Conservation (phyloP, 345 rosid species). For the Salix dunnii region DNA sequence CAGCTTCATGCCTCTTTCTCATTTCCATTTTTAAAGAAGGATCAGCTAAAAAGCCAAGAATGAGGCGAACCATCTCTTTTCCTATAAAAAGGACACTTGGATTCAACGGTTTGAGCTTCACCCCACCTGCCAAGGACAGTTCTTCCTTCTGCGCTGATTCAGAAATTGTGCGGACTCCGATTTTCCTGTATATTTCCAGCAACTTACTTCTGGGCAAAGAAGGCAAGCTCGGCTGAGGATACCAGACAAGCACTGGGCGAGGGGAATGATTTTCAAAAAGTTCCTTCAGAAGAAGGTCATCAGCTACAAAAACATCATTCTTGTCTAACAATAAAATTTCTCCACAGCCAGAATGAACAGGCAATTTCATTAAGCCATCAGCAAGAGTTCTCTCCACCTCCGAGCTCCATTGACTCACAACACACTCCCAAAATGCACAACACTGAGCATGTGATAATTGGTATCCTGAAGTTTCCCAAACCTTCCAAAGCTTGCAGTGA, state of each 20-base stretch:
- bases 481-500: slow-evolving; percentile 59
- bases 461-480: slow-evolving; percentile 44
- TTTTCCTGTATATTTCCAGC: slow-evolving; percentile 40
- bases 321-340: slow-evolving; percentile 37
- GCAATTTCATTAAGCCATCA: slow-evolving; percentile 43
- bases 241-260: slow-evolving; percentile 59
- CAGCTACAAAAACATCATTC: slow-evolving; percentile 57
- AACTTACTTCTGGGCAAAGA: slow-evolving; percentile 38
- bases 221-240: slow-evolving; percentile 49
- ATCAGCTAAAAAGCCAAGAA: slow-evolving; percentile 56
- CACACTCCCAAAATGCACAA: slow-evolving; percentile 61
- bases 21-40: slow-evolving; percentile 41
- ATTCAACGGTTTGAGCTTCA: slow-evolving; percentile 21
- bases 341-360: slow-evolving; percentile 37
- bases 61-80: slow-evolving; percentile 44
- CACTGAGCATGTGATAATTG: slow-evolving; percentile 43
- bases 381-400: slow-evolving; percentile 25
- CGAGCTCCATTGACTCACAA: slow-evolving; percentile 18
- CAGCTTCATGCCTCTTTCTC: slow-evolving; percentile 41
- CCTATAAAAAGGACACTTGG: slow-evolving; percentile 23
- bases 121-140: slow-evolving; percentile 16
- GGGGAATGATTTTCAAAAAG: slow-evolving; percentile 32
- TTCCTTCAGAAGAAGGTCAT: slow-evolving; percentile 60
- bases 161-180: slow-evolving; percentile 62
- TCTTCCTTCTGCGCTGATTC: slow-evolving; percentile 42